These are phyloP conservation scores for Cetraspora pellucida DNA, from an alignment of 192 early-diverging fungal genomes.

Conservation along the genomic window DNA sequence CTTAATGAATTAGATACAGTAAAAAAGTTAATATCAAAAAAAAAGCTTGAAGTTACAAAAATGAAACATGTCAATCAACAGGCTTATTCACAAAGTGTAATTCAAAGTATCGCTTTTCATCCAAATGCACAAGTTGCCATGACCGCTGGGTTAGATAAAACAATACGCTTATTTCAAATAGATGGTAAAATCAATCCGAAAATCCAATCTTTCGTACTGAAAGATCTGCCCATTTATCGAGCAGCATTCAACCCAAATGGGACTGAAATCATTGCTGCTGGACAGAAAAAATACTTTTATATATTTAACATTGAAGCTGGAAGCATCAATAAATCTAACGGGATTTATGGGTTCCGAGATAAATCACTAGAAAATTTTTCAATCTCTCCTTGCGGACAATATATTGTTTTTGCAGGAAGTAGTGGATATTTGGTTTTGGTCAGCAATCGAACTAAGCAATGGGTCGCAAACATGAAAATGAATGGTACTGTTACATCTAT, in stretches of 20 bases:
- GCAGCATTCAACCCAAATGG: conserved; percentile 81
- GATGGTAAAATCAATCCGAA: conserved; percentile 93
- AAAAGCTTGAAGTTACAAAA: conserved; percentile 63
- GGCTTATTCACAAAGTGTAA: no score
- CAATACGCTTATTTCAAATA: conserved; percentile 85
- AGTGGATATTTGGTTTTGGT: conserved; percentile 86
- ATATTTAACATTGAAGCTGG: conserved; percentile 82
- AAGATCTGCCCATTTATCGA: conserved; percentile 81
- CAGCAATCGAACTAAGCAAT: conserved; percentile 78
- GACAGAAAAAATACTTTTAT: conserved; percentile 82
- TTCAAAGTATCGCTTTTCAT: conserved; percentile 82
- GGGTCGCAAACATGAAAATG: conserved; percentile 88
- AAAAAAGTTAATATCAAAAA: conserved; percentile 50
- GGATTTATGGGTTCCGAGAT: conserved; percentile 78
- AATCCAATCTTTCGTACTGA: conserved; percentile 85
- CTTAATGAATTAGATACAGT: no score
- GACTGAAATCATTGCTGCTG: conserved; percentile 71
- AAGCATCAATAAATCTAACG: conserved; percentile 64
- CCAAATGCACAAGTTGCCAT: conserved; percentile 86
- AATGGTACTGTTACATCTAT: conserved; percentile 75
- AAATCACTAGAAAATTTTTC: conserved; percentile 71
- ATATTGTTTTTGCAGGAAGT: conserved; percentile 77
- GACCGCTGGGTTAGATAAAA: conserved; percentile 87
- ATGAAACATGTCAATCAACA: conserved; percentile 71
- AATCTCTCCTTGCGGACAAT: conserved; percentile 69